A percentile compares a stretch with the other conserved stretches of the same genome.
Evolutionary conservation across 78 protist genomes (phyloP).

Genomic region (Anaeramoeba flamelloides): DNA sequence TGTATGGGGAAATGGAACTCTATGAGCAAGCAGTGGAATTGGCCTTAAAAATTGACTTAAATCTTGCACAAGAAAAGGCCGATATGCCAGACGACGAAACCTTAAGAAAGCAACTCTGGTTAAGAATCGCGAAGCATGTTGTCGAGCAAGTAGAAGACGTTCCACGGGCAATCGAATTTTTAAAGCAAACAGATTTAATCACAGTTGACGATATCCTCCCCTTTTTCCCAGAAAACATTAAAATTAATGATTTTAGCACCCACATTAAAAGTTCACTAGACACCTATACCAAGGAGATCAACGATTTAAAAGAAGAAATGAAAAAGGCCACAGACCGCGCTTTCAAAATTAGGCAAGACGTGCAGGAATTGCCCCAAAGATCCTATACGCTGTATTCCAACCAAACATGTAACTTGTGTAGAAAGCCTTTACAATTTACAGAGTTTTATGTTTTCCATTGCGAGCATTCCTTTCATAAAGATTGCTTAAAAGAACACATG

Average conservation of each 20-base stretch:
- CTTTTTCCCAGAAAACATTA: constrained; percentile 72
- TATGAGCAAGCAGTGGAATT: not conserved
- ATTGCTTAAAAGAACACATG: constrained; percentile 35
- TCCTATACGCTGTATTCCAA: constrained; percentile 36
- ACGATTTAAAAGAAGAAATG: constrained; percentile 56
- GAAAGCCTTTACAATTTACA: constrained; percentile 31
- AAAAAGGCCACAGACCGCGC: constrained; percentile 61
- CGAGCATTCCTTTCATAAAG: constrained; percentile 61
- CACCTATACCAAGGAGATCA: constrained; percentile 57
- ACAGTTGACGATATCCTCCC: constrained; percentile 81
- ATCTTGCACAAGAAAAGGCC: not conserved
- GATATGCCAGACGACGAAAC: not conserved
- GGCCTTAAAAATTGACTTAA: not conserved
- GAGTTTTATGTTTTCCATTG: constrained; percentile 70
- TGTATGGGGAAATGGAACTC: not conserved
- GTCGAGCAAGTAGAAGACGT: not conserved
- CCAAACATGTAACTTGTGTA: constrained; percentile 56
- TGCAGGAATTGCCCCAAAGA: constrained; percentile 48
- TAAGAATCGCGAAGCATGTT: not conserved
- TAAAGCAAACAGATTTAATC: constrained; percentile 37
- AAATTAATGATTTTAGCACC: constrained; percentile 68
- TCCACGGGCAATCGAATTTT: constrained; percentile 34
- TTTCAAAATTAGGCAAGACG: constrained; percentile 53
- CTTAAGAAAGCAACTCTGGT: not conserved
- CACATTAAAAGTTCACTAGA: constrained; percentile 61